These are phyloP conservation scores for Aspergillus pseudoviridinutans DNA, from an alignment of 2,329 filamentous ascomycete species.

Conservation along the genomic window DNA sequence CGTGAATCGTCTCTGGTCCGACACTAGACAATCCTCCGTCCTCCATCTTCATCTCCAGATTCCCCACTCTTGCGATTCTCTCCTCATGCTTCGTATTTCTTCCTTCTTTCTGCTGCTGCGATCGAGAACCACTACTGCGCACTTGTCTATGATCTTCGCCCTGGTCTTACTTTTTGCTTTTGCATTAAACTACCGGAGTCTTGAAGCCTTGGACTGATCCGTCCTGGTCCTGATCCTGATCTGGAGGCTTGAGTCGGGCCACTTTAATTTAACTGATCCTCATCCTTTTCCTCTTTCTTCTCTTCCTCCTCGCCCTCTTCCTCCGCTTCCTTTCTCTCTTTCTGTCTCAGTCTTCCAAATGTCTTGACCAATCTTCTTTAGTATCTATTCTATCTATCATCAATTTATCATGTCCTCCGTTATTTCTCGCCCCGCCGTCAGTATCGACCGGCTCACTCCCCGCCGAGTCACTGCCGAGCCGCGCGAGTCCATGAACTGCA, in stretches of 20 bases:
- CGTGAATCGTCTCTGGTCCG: background rate
- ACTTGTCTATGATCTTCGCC: slow-evolving; percentile 4
- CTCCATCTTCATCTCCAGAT: too few relatives aligned
- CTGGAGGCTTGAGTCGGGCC: background rate
- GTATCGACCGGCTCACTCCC: slow-evolving; percentile 72
- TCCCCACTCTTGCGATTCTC: too few relatives aligned
- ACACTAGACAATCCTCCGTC: background rate
- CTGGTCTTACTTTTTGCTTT: background rate
- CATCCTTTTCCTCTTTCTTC: background rate
- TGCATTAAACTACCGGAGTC: too few relatives aligned
- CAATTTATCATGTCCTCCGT: background rate
- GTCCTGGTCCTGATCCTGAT: too few relatives aligned
- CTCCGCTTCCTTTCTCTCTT: background rate
- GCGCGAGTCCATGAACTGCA: slow-evolving; percentile 92
- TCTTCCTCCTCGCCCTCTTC: slow-evolving; percentile 2
- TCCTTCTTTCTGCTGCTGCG: too few relatives aligned
- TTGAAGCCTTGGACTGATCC: too few relatives aligned
- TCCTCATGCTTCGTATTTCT: too few relatives aligned
- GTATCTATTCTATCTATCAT: background rate
- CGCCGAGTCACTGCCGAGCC: slow-evolving; percentile 70
- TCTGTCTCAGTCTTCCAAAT: background rate
- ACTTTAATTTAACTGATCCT: background rate
- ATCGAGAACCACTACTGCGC: background rate
- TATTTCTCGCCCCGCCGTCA: slow-evolving; percentile 73
- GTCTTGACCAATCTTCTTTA: background rate